These are phyloP conservation scores for Globisporangium radiosum DNA, from an alignment of 352 stramenopile genomes.

Conservation along the genomic window DNA sequence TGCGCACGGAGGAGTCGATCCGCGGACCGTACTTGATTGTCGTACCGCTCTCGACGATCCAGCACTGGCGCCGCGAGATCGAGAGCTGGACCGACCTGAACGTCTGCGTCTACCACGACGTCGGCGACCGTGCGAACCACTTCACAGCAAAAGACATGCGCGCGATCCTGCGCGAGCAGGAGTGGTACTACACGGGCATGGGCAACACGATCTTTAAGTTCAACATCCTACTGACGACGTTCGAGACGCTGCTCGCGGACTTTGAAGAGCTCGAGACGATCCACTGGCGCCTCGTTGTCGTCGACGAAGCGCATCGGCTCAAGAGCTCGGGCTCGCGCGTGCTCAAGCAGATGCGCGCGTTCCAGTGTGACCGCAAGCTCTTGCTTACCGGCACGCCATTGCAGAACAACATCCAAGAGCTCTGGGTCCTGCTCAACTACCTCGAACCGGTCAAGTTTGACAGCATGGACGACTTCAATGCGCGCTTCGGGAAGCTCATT, in stretches of 20 bases:
- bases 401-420: conserved; percentile 95
- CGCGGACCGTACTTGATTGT: conserved; percentile 82
- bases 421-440: conserved; percentile 97
- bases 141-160: conserved; percentile 87
- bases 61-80: conserved; percentile 85
- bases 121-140: conserved; percentile 69
- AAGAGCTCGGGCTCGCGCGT: conserved; percentile 76
- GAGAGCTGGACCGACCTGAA: conserved; percentile 96
- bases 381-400: conserved; percentile 96
- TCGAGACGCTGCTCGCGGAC: conserved; percentile 75
- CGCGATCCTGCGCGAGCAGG: conserved; percentile 75
- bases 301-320: conserved; percentile 80
- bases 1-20: conserved; percentile 79
- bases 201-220: conserved; percentile 91
- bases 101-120: conserved; percentile 98
- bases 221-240: conserved; percentile 79
- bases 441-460: conserved; percentile 92
- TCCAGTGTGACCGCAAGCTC: conserved; percentile 87
- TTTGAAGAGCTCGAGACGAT: conserved; percentile 85
- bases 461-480: conserved; percentile 85
- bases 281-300: conserved; percentile 77
- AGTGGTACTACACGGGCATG: conserved; percentile 86
- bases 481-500: conserved; percentile 90
- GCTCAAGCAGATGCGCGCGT: conserved; percentile 83
- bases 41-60: conserved; percentile 82